Base-by-base conservation (phyloP, 352 stramenopile genomes). In the Pseudoperonospora humuli region DNA sequence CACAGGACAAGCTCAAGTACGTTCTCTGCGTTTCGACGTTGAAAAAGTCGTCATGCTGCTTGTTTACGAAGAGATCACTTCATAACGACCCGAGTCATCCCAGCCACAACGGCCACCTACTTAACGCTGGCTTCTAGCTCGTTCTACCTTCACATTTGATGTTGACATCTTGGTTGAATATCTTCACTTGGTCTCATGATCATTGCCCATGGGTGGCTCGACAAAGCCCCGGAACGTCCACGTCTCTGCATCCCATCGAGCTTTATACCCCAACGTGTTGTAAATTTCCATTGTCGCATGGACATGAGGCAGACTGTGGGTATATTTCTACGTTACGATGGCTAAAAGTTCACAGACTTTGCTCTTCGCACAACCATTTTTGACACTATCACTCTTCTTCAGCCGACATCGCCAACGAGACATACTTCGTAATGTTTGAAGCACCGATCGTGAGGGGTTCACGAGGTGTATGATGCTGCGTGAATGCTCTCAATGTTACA, bases 141-240 rank as follows among this genome's bases (percentile, higher is more conserved):
- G 3, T 54, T 59, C 39, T 11, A n/a, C 14, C 27, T 27, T 36
- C 29, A 39, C 28, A 34, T 44, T 54, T 17, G 35, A 20, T 45
- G 15, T 27, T 15, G 7, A 3, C 7, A 21, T 27, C 18, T 29
- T 47, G n/a, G 17, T 21, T 20, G 51, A 71, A 44, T 93, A 78
- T 15, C 70, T 61, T 78, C 81, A 93, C 44, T 69, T 61, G 47
- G 62, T 64, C 42, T 72, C 75, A 57, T 93, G 75, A 14, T 76
- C 81, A 59, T 89, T 72, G 18, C 50, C 57, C 74, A 91, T 87
- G 11, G 70, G 80, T 8, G 81, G 81, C 58, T 93, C 81, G 0
- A 93, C 59, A 52, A 93, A 91, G n/a, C 81, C 81, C 28, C 81
- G 60, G 54, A 91, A 93, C 17, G 52, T 50, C 15, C 15, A n/a